Base-by-base conservation (phyloP, 192 early-diverging fungal species). In the Diversispora epigaea region DNA sequence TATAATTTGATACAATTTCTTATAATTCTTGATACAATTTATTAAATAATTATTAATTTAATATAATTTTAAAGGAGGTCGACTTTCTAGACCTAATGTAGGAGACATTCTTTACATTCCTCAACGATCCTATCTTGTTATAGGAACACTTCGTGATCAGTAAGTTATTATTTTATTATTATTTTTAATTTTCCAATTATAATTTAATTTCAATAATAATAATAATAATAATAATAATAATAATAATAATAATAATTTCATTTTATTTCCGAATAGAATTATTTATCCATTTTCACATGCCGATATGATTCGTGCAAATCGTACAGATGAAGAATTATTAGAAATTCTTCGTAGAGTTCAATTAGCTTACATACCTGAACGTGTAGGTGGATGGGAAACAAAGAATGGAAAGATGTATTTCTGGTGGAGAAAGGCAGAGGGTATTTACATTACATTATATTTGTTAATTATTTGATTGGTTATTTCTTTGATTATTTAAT, bases 101-200 rank as follows among this genome's bases (percentile, higher is more conserved):
- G 85, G 89, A 63, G 91, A 93, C 79, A 95, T 99, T 77, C 96
- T 98, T 79, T 99, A 99, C 84, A 94, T 99, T 64, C 98, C 98
- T 49, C 98, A 99, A 83, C 89, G 95, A 46, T 95, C 98, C 17
- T 99, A 99, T 78, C 85, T 99, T 44, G 89, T 93, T 55, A 79
- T 96, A 15, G 96, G 98, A 32, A 96, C 93, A 6, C 79, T 99
- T 76, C 92, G 98, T 76, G 96, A 98, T 82, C 96, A 98, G 85
- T 84, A 79, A 77, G 83, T n/a, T n/a, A n/a, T n/a, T n/a, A n/a
- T n/a, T n/a, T n/a, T n/a, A n/a, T n/a, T n/a, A n/a, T n/a, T n/a
- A n/a, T n/a, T n/a, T n/a, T 78, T 71, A 12, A 17, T 39, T 52
- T 25, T 21, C 17, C 21, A 46, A 10, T 17, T 44, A 19, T 41